phyloP scores from a whole-genome alignment of 2,329 filamentous ascomycete species.

The Scedosporium dehoogii region DNA sequence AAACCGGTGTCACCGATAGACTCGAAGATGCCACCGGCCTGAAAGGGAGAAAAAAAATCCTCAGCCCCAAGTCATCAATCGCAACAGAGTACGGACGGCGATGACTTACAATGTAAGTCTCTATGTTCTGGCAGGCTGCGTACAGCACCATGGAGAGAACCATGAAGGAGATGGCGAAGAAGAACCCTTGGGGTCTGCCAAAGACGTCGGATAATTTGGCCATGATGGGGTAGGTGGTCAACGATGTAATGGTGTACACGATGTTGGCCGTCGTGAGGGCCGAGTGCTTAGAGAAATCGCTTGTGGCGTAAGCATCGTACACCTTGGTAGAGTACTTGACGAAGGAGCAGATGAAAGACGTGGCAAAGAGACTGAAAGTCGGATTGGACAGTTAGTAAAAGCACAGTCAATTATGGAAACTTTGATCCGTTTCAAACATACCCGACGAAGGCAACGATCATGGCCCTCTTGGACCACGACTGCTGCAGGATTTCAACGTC shows the following conservation, averaged over 20 bases:
- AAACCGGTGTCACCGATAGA: constrained; percentile 38
- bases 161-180: constrained; percentile 20
- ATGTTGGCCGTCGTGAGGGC: constrained; percentile 37
- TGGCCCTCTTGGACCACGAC: constrained; percentile 16
- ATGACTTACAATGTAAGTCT: constrained; percentile 35
- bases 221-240: constrained; percentile 48
- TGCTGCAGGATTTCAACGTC: constrained; percentile 11
- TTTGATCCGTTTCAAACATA: not conserved
- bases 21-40: constrained; percentile 47
- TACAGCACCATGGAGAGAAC: constrained; percentile 43
- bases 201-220: constrained; percentile 51
- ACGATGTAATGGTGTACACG: constrained; percentile 34
- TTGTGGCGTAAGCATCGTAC: constrained; percentile 23
- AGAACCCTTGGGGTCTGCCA: constrained; percentile 45
- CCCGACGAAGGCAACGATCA: constrained; percentile 16
- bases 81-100: too few relatives aligned
- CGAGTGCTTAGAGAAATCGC: constrained; percentile 35
- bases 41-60: not conserved
- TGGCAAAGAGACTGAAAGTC: constrained; percentile 17
- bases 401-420: not conserved
- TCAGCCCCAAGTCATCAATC: not conserved
- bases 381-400: not conserved
- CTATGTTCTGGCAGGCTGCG: constrained; percentile 41
- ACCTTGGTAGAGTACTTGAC: constrained; percentile 20
- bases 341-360: constrained; percentile 21